These are phyloP conservation scores for Sporothrix inflata DNA, from an alignment of 2,329 filamentous ascomycete genomes.

Conservation along the genomic window DNA sequence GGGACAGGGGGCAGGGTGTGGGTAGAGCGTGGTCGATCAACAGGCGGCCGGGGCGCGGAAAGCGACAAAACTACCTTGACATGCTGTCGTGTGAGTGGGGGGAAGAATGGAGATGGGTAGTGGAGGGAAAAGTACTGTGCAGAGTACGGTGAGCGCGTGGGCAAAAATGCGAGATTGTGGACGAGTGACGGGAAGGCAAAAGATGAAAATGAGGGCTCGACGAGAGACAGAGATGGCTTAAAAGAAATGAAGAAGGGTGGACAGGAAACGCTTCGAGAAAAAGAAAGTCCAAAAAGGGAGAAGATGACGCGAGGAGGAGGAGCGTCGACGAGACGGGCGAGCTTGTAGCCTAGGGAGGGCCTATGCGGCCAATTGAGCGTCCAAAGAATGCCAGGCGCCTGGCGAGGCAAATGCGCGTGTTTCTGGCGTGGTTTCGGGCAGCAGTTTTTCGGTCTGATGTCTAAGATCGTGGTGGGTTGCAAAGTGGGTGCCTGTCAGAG, in stretches of 20 bases:
- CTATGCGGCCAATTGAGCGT: neutral
- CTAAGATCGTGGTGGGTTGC: conserved; percentile 8
- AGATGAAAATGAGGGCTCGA: neutral
- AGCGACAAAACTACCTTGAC: conserved; percentile 8
- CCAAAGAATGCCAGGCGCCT: neutral
- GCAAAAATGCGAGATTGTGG: neutral
- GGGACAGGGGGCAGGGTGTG: neutral
- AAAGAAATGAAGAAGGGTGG: neutral
- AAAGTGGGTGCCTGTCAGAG: neutral
- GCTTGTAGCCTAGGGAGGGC: neutral
- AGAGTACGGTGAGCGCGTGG: neutral
- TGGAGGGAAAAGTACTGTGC: neutral
- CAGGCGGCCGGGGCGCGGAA: neutral
- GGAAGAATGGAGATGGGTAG: neutral
- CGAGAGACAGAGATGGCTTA: neutral
- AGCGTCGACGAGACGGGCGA: conserved; percentile 9
- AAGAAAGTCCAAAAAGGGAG: neutral
- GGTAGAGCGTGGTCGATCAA: neutral
- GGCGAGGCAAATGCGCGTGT: neutral
- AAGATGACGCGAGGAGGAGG: conserved; percentile 20
- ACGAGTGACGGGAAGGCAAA: neutral
- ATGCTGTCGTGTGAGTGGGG: conserved; percentile 5
- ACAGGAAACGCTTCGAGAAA: too few relatives aligned
- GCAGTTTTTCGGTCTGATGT: neutral
- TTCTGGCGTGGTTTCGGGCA: neutral